Evolutionary conservation across 108 stramenopile genomes (phyloP), one percentile per base, ranked within the genome.

Genomic region (Hondaea fermentalgiana): DNA sequence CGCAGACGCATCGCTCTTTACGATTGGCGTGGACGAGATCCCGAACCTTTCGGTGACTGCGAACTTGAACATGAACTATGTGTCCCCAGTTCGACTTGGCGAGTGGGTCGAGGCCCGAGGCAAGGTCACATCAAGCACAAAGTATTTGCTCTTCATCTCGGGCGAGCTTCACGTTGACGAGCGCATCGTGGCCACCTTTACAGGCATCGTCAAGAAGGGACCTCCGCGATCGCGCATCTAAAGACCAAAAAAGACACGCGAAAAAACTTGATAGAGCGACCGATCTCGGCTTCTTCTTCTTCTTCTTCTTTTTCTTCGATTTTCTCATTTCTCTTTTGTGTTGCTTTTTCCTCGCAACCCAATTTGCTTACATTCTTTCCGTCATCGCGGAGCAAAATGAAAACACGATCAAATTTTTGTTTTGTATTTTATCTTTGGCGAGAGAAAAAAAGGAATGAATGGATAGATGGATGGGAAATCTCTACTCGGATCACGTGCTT

Each of bases 41-140:
- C 49, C 45, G n/a, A 53, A 83, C 51, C 28, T 47, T 8, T 47
- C 49, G n/a, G 76, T 83, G 49, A 83, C 76, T 12, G 76, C 51
- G 17, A 83, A 83, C 51, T 23, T 83, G 49, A 83, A 83, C 76
- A 47, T 83, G 76, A 83, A 83, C 76, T 83, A 83, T 23, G 51
- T 83, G 49, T 53, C 45, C 6, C n/a, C 49, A 55, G 76, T 53
- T 0, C 76, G 51, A 12, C n/a, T 53, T 12, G 76, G 76, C 51
- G 76, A 83, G 51, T 83, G 76, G 76, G 49, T 83, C 28, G 76
- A 83, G 76, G 76, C 76, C 45, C 19, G 49, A 55, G 76, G 76
- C 49, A 83, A 47, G 51, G 76, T 83, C 25, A 12, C 6, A 12
- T 16, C 17, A 6, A 53, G 49, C 76, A 83, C 76, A 83, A 53